Conservation (phyloP, 352 stramenopile genomes). For the Thraustochytrium striatum region DNA sequence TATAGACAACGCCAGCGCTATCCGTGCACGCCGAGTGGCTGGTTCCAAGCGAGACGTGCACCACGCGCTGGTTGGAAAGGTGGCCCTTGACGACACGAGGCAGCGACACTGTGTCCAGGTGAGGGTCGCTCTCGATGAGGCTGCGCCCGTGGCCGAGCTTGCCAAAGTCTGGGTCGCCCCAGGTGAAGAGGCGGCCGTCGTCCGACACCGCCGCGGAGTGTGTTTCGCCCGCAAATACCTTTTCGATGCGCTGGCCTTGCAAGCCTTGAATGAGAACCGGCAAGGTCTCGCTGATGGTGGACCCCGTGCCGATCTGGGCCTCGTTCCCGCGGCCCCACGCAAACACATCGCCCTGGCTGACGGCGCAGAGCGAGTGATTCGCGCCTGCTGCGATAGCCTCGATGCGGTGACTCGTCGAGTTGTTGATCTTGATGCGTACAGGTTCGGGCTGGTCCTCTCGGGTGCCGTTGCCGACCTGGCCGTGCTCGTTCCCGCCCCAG, state of each 20-base stretch:
- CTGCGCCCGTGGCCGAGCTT: constrained; percentile 25
- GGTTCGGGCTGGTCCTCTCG: background rate
- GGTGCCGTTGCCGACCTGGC: constrained; percentile 19
- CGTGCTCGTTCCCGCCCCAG: constrained; percentile 29
- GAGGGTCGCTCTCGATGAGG: background rate
- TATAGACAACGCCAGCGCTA: constrained; percentile 16
- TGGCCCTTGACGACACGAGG: background rate
- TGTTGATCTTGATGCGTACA: constrained; percentile 9
- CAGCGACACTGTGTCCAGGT: constrained; percentile 1
- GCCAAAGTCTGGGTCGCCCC: constrained; percentile 22
- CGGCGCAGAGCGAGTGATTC: constrained; percentile 21
- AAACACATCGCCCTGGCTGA: constrained; percentile 9
- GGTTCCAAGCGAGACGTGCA: constrained; percentile 35
- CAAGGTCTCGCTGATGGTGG: constrained; percentile 15
- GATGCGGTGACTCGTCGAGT: background rate
- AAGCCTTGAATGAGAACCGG: constrained; percentile 18
- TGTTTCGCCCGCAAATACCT: background rate
- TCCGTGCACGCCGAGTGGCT: constrained; percentile 35
- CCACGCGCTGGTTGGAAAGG: background rate
- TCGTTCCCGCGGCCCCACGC: constrained; percentile 34
- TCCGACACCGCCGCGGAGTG: constrained; percentile 11
- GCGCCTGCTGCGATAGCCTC: background rate
- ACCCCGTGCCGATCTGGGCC: constrained; percentile 26
- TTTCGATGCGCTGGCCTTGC: constrained; percentile 8
- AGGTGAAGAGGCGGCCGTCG: constrained; percentile 21